A percentile compares a stretch with the other conserved stretches of the same genome.
phyloP scores from a whole-genome alignment of 106 monocot species.

The Acorus gramineus region DNA sequence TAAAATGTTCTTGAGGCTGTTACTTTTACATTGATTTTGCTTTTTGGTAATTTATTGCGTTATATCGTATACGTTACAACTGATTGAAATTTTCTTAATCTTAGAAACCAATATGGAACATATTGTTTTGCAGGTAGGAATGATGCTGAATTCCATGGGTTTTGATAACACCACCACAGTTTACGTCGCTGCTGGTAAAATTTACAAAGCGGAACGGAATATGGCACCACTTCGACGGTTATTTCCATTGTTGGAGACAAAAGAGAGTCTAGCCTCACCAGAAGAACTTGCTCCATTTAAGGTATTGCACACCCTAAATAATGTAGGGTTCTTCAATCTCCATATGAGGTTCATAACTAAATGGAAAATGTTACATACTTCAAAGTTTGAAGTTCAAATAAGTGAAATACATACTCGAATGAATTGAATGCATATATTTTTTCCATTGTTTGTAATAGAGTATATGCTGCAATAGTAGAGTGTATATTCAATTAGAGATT shows the following conservation, averaged over 20 bases:
- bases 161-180: constrained; percentile 76
- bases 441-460: no score
- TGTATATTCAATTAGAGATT: no score
- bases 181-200: constrained; percentile 90
- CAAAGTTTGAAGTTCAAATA: no score
- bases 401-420: no score
- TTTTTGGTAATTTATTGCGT: no score
- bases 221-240: constrained; percentile 89
- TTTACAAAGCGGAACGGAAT: constrained; percentile 79
- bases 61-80: no score
- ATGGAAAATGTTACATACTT: no score
- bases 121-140: constrained; percentile 60
- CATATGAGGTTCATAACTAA: no score
- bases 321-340: no score
- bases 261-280: constrained; percentile 66
- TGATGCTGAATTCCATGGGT: constrained; percentile 98
- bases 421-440: no score
- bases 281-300: constrained; percentile 88
- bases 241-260: constrained; percentile 85
- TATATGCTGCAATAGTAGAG: no score
- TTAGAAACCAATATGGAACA: neutral
- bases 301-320: constrained; percentile 22
- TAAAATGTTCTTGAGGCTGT: no score
- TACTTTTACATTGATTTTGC: neutral
- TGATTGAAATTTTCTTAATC: neutral